phyloP scores from a whole-genome alignment of 495 filamentous ascomycete species.

The Hyaloscypha bicolor region DNA sequence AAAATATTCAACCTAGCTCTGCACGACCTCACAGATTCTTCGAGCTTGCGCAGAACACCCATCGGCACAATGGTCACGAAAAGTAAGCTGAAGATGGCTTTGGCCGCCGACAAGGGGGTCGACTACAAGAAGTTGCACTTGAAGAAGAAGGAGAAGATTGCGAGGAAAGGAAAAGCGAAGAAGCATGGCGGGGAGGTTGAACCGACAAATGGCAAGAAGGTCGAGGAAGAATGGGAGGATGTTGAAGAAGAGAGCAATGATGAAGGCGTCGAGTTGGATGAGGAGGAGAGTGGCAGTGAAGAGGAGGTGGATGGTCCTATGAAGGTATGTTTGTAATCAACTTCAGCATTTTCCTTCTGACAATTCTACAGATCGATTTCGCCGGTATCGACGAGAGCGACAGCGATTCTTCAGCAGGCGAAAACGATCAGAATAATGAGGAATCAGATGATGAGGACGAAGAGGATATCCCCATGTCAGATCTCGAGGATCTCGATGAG shows the following conservation, averaged over 20 bases:
- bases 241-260: conserved; percentile 25
- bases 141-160: conserved; percentile 49
- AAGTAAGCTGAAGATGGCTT: conserved; percentile 66
- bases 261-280: conserved; percentile 39
- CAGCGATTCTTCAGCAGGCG: conserved; percentile 36
- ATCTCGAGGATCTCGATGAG: conserved; percentile 73
- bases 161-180: conserved; percentile 46
- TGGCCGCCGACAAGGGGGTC: conserved; percentile 66
- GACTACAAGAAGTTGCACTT: conserved; percentile 68
- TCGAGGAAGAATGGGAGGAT: conserved; percentile 36
- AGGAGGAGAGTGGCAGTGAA: conserved; percentile 40
- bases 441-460: conserved; percentile 54
- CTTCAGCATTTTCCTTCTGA: conserved; percentile 9
- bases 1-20: conserved; percentile 18
- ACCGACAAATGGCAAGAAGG: conserved; percentile 46
- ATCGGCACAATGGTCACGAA: conserved; percentile 56
- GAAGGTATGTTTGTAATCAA: conserved; percentile 15
- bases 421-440: conserved; percentile 35
- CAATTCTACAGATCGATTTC: conserved; percentile 34
- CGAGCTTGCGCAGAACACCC: conserved; percentile 6
- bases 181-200: conserved; percentile 45
- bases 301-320: conserved; percentile 18
- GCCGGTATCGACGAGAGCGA: conserved; percentile 41
- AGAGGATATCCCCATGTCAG: conserved; percentile 81
- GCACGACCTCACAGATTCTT: conserved; percentile 8